Percentiles rank a stretch among this genome's conserved stretches.
Evolutionary conservation across 2,329 filamentous ascomycete species (phyloP).

Genomic region (Bipolaris cookei): DNA sequence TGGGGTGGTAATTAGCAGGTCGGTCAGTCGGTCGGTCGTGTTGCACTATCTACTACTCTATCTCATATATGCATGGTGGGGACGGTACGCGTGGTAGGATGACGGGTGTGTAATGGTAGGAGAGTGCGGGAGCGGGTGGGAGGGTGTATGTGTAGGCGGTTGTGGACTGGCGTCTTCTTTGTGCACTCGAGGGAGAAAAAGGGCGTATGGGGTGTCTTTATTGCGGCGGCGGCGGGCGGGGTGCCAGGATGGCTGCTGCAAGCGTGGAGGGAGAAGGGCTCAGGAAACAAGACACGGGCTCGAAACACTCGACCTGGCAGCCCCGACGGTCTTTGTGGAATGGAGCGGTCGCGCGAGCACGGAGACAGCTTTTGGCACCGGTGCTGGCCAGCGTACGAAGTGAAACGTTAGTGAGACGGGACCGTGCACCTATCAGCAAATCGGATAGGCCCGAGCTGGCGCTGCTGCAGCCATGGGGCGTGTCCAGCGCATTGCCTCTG

Average conservation of each 20-base stretch:
- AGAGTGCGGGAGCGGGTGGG: constrained; percentile 2
- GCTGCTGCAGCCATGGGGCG: constrained; percentile 1
- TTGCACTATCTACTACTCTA: constrained; percentile 9
- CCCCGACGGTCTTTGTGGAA: constrained; percentile 9
- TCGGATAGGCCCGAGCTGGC: constrained; percentile 4
- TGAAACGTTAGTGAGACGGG: constrained; percentile 21
- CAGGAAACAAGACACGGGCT: constrained; percentile 24
- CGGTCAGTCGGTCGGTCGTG: constrained; percentile 5
- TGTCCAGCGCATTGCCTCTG: constrained; percentile 5
- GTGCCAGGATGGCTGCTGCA: constrained; percentile 5
- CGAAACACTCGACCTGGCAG: constrained; percentile 18
- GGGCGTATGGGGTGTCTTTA: constrained; percentile 21
- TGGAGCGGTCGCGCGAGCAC: constrained; percentile 14
- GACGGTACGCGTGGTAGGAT: constrained; percentile 8
- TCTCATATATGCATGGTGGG: constrained; percentile 28
- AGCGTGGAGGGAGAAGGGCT: neutral
- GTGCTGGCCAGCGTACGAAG: constrained; percentile 17
- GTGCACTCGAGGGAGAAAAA: constrained; percentile 1
- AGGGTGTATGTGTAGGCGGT: constrained; percentile 7
- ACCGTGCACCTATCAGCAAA: constrained; percentile 10
- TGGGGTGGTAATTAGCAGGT: constrained; percentile 4
- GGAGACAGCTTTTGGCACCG: constrained; percentile 21
- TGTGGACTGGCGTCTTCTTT: constrained; percentile 9
- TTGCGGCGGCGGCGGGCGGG: constrained; percentile 17
- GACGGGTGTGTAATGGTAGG: neutral